These are phyloP conservation scores for Talaromyces thailandensis DNA, from an alignment of 495 filamentous ascomycete genomes.

Conservation along the genomic window DNA sequence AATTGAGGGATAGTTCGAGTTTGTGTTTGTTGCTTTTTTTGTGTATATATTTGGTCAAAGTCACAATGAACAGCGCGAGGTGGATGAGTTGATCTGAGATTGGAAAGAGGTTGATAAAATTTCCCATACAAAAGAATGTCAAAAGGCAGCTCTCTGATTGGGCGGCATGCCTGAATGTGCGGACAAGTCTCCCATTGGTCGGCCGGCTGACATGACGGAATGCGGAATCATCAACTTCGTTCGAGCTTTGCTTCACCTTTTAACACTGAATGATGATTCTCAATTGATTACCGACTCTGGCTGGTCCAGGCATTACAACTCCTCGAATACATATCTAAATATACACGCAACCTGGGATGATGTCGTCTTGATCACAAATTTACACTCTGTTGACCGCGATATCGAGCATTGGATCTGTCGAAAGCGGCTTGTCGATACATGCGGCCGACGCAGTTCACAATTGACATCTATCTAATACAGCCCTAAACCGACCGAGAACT, in stretches of 20 bases:
- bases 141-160: background rate
- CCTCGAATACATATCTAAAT: background rate
- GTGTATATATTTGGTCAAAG: background rate
- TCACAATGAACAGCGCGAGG: background rate
- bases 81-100: background rate
- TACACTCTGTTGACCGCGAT: background rate
- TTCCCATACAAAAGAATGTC: background rate
- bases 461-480: background rate
- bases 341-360: background rate
- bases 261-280: background rate
- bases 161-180: background rate
- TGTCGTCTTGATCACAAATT: background rate
- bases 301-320: background rate
- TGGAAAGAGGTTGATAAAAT: background rate
- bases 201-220: background rate
- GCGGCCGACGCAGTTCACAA: background rate
- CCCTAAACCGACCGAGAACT: background rate
- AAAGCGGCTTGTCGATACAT: background rate
- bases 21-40: background rate
- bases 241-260: background rate
- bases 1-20: background rate
- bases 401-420: background rate
- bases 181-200: background rate
- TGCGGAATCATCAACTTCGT: background rate
- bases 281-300: background rate